Conservation (phyloP, 2,329 filamentous ascomycete genomes). For the Knufia fluminis region DNA sequence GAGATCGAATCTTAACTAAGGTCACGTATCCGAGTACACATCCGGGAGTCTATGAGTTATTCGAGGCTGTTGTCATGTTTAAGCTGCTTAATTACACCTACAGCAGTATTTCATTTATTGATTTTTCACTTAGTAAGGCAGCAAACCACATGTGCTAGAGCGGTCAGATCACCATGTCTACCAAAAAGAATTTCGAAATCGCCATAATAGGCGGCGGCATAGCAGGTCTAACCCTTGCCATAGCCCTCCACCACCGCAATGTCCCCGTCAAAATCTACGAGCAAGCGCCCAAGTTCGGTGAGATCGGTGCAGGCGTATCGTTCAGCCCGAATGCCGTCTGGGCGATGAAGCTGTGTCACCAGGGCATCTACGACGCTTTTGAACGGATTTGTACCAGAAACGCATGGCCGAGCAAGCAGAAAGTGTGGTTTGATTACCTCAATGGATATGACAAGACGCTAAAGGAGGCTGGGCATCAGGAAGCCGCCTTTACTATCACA, state of each 20-base stretch:
- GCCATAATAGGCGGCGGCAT: constrained; percentile 29
- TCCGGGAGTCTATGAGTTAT: too few relatives aligned
- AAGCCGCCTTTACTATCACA: constrained; percentile 33
- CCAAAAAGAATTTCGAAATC: constrained; percentile 20
- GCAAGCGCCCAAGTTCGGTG: constrained; percentile 39
- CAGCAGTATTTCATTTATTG: too few relatives aligned
- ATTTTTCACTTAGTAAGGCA: too few relatives aligned
- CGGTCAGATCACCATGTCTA: neutral
- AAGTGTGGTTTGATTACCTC: constrained; percentile 36
- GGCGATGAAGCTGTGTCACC: constrained; percentile 39
- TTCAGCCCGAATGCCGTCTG: constrained; percentile 42
- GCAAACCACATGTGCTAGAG: too few relatives aligned
- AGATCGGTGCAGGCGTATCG: constrained; percentile 44
- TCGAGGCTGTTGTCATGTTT: too few relatives aligned
- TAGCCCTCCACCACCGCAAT: constrained; percentile 21
- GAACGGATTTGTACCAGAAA: constrained; percentile 27
- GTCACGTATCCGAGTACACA: too few relatives aligned
- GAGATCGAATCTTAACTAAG: too few relatives aligned
- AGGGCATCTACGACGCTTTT: constrained; percentile 34
- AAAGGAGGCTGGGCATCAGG: constrained; percentile 26
- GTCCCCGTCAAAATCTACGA: constrained; percentile 34
- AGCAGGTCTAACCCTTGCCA: constrained; percentile 17
- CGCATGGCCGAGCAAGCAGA: constrained; percentile 26
- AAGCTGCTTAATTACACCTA: too few relatives aligned
- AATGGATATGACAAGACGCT: constrained; percentile 26